Conservation (phyloP, 192 early-diverging fungal species). For the Entophlyctis luteolus region DNA sequence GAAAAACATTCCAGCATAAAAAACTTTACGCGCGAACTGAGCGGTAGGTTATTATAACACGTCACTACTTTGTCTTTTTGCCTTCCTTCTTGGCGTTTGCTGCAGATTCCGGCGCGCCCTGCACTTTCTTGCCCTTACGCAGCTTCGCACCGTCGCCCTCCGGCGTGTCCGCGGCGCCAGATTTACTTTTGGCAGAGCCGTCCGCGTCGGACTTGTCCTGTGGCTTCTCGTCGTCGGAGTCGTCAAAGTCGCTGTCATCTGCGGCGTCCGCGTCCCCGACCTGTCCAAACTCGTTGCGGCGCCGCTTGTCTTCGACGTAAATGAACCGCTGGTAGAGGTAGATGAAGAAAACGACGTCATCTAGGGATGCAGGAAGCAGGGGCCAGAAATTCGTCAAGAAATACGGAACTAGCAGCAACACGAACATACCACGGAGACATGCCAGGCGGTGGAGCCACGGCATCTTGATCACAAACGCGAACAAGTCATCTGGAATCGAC, state of each 20-base stretch:
- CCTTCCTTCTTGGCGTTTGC: not conserved
- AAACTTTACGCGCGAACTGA: too few species aligned
- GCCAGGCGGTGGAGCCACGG: constrained; percentile 82
- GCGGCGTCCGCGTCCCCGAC: constrained; percentile 34
- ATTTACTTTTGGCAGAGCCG: not conserved
- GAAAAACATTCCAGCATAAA: not conserved
- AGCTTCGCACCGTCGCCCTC: not conserved
- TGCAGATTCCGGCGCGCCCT: too few species aligned
- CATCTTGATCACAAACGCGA: constrained; percentile 94
- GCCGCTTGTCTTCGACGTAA: constrained; percentile 75
- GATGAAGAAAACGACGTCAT: constrained; percentile 83
- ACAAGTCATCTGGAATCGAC: constrained; percentile 80
- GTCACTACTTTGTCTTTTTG: constrained; percentile 24
- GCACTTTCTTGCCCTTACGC: constrained; percentile 16
- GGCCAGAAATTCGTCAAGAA: not conserved
- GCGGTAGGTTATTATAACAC: too few species aligned
- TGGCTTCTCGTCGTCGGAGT: constrained; percentile 5
- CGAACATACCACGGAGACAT: constrained; percentile 54
- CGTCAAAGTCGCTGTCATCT: constrained; percentile 27
- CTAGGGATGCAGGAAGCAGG: constrained; percentile 20
- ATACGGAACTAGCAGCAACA: not conserved
- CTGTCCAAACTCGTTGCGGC: constrained; percentile 83
- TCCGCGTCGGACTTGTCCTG: not conserved
- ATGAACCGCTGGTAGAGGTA: constrained; percentile 80
- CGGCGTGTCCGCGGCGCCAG: not conserved